Evolutionary conservation across 768 basidiomycete genomes (phyloP), one percentile per base, ranked within the genome.

Genomic region (Piloderma croceum): DNA sequence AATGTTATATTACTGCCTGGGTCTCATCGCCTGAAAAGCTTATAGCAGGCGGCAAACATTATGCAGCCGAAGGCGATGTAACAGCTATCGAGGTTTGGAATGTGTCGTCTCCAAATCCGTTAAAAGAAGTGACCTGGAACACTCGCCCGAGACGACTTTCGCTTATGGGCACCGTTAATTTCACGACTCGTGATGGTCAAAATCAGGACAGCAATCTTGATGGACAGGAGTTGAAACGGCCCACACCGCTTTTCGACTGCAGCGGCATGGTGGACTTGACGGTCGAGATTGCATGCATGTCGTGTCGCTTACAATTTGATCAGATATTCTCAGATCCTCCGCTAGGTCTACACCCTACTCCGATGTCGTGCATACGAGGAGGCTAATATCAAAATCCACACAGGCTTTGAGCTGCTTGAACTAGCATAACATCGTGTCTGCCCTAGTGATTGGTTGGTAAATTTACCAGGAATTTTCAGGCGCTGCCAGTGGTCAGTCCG

Each of bases 241-340:
- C 35, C 6, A 40, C 44, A 2, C 44, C 49, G 23, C 43, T 39
- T 10, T 46, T 51, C 27, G 24, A 36, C 3, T 51, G 49, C 31
- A 38, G 39, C n/a, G 34, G 32, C 12, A 17, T 41, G 23, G 37
- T 36, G 27, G 24, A 19, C 18, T 39, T 50, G 15, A 39, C 44
- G 3, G 40, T 53, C 6, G 50, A 53, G 34, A 31, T 53, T 7
- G 44, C 42, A n/a, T 52, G 51, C 27, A 34, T 20, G 18, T 35
- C 19, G 17, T 52, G 51, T 18, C 40, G 38, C 12, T 27, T 52
- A 23, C 33, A 52, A 11, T 52, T 52, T 24, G 34, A 52, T 3
- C 50, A 52, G 18, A 18, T 52, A 2, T 51, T 51, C 27, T 52
- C 49, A 6, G 34, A 33, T 43, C 50, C 51, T 31, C 42, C 49